These are phyloP conservation scores for Kodamaea nitidulidarum DNA, from an alignment of 805 yeast genomes.

Conservation along the genomic window DNA sequence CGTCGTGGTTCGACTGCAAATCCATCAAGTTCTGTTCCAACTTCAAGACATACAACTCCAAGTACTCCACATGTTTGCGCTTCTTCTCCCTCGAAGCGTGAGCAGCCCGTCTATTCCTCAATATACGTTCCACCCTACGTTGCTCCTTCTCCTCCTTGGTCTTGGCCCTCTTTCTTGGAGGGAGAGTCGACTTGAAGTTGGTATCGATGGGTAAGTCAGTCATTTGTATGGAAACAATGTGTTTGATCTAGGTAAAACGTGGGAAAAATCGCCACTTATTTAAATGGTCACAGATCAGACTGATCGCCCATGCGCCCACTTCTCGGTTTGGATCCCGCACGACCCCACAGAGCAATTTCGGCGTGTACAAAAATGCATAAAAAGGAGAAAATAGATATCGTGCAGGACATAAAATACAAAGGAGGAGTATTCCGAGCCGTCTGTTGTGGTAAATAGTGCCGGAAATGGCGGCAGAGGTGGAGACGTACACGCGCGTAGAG, in stretches of 20 bases:
- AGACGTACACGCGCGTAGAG: too few relatives aligned
- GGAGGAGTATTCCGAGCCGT: background rate
- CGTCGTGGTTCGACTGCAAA: conserved; percentile 23
- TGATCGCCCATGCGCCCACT: conserved; percentile 6
- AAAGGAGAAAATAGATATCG: background rate
- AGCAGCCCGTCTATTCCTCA: conserved; percentile 94
- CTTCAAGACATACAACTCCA: conserved; percentile 57
- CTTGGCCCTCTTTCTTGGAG: conserved; percentile 95
- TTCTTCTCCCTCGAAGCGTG: conserved; percentile 97
- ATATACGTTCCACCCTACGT: conserved; percentile 85
- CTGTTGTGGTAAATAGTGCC: too few relatives aligned
- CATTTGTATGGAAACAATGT: conserved; percentile 4
- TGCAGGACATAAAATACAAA: conserved; percentile 3
- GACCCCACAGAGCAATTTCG: background rate
- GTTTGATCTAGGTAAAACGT: background rate
- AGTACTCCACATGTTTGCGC: conserved; percentile 81
- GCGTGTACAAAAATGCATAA: conserved; percentile 1
- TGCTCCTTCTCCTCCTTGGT: conserved; percentile 97
- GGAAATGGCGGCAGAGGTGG: too few relatives aligned
- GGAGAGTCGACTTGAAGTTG: conserved; percentile 49
- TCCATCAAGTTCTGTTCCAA: conserved; percentile 35
- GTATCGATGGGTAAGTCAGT: conserved; percentile 12
- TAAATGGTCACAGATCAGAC: background rate
- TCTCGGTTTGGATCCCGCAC: conserved; percentile 2
- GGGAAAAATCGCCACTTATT: conserved; percentile 2